These are phyloP conservation scores for Chlorella sp. DNA, from an alignment of 139 green algal species.

Conservation along the genomic window DNA sequence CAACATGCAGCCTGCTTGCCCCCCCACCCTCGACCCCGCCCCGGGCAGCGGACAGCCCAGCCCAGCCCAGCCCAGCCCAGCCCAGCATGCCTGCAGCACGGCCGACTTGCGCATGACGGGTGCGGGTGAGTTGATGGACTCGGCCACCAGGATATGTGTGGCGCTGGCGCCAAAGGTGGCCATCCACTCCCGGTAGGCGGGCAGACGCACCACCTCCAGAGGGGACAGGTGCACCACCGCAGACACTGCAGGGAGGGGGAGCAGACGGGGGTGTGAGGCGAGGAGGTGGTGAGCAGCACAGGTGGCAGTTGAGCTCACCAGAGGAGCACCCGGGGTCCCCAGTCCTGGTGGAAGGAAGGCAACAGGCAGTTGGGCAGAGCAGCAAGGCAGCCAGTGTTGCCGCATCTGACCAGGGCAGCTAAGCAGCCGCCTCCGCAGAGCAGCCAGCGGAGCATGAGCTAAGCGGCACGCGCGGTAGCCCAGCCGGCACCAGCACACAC, in stretches of 20 bases:
- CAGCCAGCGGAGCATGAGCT: background rate
- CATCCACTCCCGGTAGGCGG: slow-evolving; percentile 54
- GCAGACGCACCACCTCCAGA: slow-evolving; percentile 45
- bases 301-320: no score
- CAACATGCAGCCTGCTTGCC: background rate
- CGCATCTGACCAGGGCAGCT: no score
- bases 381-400: no score
- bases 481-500: background rate
- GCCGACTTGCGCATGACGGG: slow-evolving; percentile 39
- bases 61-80: background rate
- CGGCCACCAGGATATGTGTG: slow-evolving; percentile 60
- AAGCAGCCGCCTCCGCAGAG: no score
- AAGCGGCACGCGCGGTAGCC: background rate
- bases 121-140: slow-evolving; percentile 12
- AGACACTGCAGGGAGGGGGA: slow-evolving; percentile 41
- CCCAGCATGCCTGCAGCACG: slow-evolving; percentile 25
- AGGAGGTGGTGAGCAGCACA: background rate
- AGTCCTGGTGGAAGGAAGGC: no score
- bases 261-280: background rate
- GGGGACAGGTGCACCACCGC: slow-evolving; percentile 75
- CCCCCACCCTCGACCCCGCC: no score
- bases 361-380: no score
- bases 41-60: background rate
- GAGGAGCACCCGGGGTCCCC: no score
- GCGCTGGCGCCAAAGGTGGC: slow-evolving; percentile 37